Evolutionary conservation across 202 grass and related monocot species (phyloP), one percentile per base, ranked within the genome.

Genomic region (Panicum hallii): DNA sequence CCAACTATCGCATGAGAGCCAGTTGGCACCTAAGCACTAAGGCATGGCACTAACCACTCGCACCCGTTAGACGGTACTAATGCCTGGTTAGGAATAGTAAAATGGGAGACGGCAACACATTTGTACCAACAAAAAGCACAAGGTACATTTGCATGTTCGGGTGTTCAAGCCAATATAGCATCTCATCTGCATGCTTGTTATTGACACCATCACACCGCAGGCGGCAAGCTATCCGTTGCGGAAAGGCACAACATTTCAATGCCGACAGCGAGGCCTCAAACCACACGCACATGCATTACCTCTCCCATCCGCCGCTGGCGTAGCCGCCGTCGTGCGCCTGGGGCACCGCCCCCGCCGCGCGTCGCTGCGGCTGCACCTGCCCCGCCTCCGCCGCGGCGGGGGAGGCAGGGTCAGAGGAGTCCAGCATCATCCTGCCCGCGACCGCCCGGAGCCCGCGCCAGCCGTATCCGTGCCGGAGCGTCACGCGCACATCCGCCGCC

Each of bases 351-450:
- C 72, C 42, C 32, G 55, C 77, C 34, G 70, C 54, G 55, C 74
- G 82, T 48, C 83, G 87, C 84, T 71, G 83, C 80, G 67, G 79
- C 86, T 82, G 92, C 66, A 63, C 28, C 75, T 86, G 91, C 58
- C 56, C 84, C 48, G 67, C 34, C 36, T 1, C 67, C 22, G 13
- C 78, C 15, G 47, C n/a, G 3, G 56, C 41, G 15, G 57, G 7
- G 83, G 79, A 38, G 41, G 67, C 30, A 19, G 84, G 40, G 58
- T 34, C 61, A 1, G 79, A 79, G 77, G 89, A 77, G 71, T 95
- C 92, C 22, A 93, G 79, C 92, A 95, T 91, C 95, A 98, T 98
- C 85, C 90, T 95, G 82, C 83, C 74, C 55, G 85, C 49, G 55
- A 84, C 89, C 20, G 92, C 76, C 82, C 65, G 87, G 70, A 91